phyloP scores from a whole-genome alignment of 83 land plant species.

The Diphasiastrum complanatum region DNA sequence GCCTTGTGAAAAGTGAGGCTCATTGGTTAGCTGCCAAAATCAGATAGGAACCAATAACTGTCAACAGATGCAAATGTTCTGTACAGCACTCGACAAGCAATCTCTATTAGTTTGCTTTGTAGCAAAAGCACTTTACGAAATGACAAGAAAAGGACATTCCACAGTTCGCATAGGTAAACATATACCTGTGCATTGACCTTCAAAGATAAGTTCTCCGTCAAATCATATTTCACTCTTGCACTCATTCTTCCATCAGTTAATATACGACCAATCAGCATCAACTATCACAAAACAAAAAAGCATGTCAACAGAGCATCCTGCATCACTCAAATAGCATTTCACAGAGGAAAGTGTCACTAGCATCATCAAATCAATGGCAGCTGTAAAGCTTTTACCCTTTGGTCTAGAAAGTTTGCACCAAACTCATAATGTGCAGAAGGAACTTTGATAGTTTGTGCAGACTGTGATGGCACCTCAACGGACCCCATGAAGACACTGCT shows the following conservation, averaged over 20 bases:
- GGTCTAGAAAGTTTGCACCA: conserved; percentile 89
- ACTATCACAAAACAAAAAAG: conserved; percentile 31
- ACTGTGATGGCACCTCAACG: conserved; percentile 79
- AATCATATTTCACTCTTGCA: conserved; percentile 81
- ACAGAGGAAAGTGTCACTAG: not conserved
- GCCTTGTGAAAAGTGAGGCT: conserved; percentile 35
- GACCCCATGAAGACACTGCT: conserved; percentile 90
- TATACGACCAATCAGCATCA: conserved; percentile 91
- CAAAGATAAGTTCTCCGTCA: conserved; percentile 72
- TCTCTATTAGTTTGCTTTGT: not conserved
- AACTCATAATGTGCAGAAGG: conserved; percentile 94
- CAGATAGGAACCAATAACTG: not conserved
- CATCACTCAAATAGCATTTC: not conserved
- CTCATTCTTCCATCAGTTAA: conserved; percentile 90
- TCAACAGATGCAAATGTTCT: not conserved
- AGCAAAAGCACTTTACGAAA: not conserved
- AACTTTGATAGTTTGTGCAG: conserved; percentile 75
- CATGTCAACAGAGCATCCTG: conserved; percentile 2
- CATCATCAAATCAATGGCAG: not conserved
- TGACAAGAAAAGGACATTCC: not conserved
- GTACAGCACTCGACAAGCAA: not conserved
- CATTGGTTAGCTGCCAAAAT: conserved; percentile 32
- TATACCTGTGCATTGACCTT: conserved; percentile 92
- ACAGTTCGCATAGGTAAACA: not conserved
- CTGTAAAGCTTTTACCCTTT: conserved; percentile 46